Conservation (phyloP, 163 green algal species). For the Botryococcus braunii region DNA sequence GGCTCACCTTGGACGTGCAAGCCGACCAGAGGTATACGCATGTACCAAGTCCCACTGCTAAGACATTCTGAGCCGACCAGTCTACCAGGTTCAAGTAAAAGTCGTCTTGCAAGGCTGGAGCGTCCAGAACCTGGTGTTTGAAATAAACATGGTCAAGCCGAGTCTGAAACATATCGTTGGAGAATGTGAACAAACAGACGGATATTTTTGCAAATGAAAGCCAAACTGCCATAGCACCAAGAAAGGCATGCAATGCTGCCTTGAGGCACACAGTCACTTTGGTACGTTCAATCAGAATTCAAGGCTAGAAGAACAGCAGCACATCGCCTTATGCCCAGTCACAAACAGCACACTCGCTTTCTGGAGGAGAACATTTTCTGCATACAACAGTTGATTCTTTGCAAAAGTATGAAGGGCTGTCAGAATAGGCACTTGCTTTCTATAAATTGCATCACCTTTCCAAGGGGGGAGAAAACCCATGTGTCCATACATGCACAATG, state of each 20-base stretch:
- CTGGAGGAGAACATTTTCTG: no score
- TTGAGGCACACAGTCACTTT: neutral
- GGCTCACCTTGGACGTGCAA: conserved; percentile 75
- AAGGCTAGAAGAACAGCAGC: neutral
- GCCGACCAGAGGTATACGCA: conserved; percentile 97
- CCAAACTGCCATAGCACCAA: neutral
- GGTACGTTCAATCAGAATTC: neutral
- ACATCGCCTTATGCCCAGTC: no score
- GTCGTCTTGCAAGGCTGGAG: conserved; percentile 88
- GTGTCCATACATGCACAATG: neutral
- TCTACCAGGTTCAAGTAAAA: conserved; percentile 99
- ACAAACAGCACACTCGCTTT: no score
- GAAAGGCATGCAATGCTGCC: neutral
- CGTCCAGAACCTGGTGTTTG: conserved; percentile 80
- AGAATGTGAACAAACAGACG: neutral
- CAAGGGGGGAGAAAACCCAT: neutral
- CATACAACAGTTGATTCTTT: no score
- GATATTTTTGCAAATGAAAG: neutral
- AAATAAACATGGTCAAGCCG: neutral
- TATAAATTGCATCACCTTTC: neutral
- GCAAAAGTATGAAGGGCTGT: no score
- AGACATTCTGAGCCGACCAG: conserved; percentile 88
- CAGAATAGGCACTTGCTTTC: no score
- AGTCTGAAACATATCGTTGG: neutral
- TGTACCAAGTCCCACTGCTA: conserved; percentile 88